Conservation (phyloP, 2,329 filamentous ascomycete species). For the Aspergillus glaucus region DNA sequence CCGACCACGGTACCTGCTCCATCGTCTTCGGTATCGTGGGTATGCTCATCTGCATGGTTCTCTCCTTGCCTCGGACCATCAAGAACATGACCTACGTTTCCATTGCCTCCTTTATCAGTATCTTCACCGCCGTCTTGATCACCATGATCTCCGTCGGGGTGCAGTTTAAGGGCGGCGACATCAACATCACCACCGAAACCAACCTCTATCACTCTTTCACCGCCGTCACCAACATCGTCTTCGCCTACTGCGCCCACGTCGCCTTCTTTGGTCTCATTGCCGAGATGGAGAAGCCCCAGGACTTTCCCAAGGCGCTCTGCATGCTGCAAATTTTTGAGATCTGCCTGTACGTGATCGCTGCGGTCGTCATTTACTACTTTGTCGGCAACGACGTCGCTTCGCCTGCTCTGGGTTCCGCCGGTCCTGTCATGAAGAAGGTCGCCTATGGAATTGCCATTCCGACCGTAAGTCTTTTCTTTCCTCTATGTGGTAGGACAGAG, state of each 20-base stretch:
- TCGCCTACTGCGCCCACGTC: conserved; percentile 64
- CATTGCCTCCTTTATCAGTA: conserved; percentile 57
- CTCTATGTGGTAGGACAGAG: neutral
- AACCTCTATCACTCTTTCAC: conserved; percentile 52
- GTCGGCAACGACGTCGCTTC: conserved; percentile 56
- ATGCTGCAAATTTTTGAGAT: conserved; percentile 56
- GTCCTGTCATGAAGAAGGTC: conserved; percentile 51
- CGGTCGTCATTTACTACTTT: conserved; percentile 63
- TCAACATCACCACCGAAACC: conserved; percentile 35
- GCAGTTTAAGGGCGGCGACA: conserved; percentile 33
- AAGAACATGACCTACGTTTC: conserved; percentile 58
- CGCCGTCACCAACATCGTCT: conserved; percentile 62
- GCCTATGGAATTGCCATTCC: conserved; percentile 64
- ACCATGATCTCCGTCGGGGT: conserved; percentile 62
- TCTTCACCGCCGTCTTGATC: conserved; percentile 58
- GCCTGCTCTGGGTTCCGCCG: conserved; percentile 60
- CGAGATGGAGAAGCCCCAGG: conserved; percentile 56
- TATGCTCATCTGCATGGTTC: conserved; percentile 51
- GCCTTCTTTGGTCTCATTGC: conserved; percentile 62
- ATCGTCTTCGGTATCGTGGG: conserved; percentile 58
- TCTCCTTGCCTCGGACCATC: conserved; percentile 57
- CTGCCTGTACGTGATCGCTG: conserved; percentile 57
- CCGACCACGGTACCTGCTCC: conserved; percentile 56
- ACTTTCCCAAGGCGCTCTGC: conserved; percentile 58
- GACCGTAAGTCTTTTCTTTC: conserved; percentile 36